Base-by-base conservation (phyloP, 352 stramenopile species). In the Phytopythium cucurbitacearum region DNA sequence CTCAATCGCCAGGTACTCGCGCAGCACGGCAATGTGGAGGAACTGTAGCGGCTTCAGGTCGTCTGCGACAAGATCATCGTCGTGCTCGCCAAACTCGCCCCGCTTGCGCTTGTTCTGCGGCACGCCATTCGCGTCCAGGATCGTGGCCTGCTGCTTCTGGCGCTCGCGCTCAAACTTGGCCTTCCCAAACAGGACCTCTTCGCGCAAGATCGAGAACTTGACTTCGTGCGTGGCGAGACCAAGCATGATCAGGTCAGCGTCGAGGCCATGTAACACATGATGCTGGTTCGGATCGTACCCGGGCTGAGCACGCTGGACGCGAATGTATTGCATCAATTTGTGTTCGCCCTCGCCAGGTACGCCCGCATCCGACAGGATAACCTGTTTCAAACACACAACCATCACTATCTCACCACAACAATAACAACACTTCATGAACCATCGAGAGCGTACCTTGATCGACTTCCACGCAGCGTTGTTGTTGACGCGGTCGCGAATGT, bases 221-320 rank as follows among this genome's bases (percentile, higher is more conserved):
- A 92, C 82, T 75, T 99, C 97, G 62, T 99, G 97, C 3, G 97
- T 99, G 7, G 96, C 97, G 15, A 99, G 76, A 2, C 88, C 96
- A 48, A 99, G 79, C 97, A 99, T 99, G 77, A 99, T 99, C 4
- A 99, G 80, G 86, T 99, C 97, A 35, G 97, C 97, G 76, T 99
- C 97, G 40, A 99, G 73, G 47, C 97, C 97, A 64, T 99, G 96
- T 15, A 99, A 70, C 15, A 99, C 89, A 67, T 99, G 97, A 51
- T 97, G 89, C 53, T 97, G 77, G 69, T 99, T 99, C 16, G 96
- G 96, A 77, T 99, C 87, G 70, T 99, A 99, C 1, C 90, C 95
- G 21, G 88, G 83, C 75, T 98, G 94, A 28, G 79, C 87, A 10
- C 97, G 78, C 68, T 99, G 89, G 37, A 87, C 74, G 47, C 97